Percentiles rank a stretch among this genome's conserved stretches.
Evolutionary conservation across 306 rosid species (phyloP).

Genomic region (Vachellia pachyceras): DNA sequence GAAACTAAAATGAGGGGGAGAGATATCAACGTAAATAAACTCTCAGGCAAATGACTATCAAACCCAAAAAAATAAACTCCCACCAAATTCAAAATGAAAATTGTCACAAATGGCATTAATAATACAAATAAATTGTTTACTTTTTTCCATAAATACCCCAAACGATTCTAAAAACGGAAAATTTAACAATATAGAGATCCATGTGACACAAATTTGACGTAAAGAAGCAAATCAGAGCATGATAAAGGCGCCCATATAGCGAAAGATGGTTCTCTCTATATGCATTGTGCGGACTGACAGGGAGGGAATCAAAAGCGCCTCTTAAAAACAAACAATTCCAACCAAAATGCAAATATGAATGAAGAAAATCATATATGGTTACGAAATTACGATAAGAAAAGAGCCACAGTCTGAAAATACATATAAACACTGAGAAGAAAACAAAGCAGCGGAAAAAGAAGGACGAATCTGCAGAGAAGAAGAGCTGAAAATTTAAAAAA

Average conservation of each 20-base stretch:
- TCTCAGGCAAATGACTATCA: constrained; percentile 23
- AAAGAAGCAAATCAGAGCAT: constrained; percentile 20
- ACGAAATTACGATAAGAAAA: constrained; percentile 31
- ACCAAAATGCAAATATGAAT: constrained; percentile 26
- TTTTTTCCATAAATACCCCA: background rate
- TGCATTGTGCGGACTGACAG: constrained; percentile 54
- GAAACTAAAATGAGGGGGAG: constrained; percentile 30
- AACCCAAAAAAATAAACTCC: background rate
- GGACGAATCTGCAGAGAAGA: constrained; percentile 65
- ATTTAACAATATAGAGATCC: background rate
- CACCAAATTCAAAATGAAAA: constrained; percentile 8
- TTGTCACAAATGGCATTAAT: background rate
- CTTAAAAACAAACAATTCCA: constrained; percentile 30
- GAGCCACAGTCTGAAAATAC: constrained; percentile 9
- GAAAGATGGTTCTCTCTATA: constrained; percentile 31
- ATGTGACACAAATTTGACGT: background rate
- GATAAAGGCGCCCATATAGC: constrained; percentile 27
- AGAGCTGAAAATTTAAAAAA: constrained; percentile 6
- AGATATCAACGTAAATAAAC: constrained; percentile 23
- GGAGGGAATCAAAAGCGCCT: constrained; percentile 35
- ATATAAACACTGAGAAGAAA: constrained; percentile 17
- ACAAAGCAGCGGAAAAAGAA: constrained; percentile 37
- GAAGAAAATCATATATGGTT: constrained; percentile 18
- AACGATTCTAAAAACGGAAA: background rate
- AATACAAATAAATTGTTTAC: background rate